Evolutionary conservation across 495 filamentous ascomycete genomes (phyloP).

Genomic region (Extremus antarcticus): DNA sequence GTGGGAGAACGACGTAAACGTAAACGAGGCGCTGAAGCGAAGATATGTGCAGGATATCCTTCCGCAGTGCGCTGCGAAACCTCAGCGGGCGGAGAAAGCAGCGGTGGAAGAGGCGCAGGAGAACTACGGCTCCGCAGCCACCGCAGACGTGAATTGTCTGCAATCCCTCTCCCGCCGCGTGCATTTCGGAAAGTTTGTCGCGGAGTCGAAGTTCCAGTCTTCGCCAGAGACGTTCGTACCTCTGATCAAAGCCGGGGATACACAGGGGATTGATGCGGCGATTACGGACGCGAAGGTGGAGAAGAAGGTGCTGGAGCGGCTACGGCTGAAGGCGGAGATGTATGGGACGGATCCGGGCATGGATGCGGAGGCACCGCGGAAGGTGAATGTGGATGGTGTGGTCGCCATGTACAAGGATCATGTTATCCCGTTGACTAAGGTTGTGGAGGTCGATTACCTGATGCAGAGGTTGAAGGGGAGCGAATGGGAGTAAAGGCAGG

Average conservation of each 20-base stretch:
- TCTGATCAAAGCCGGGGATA: conserved; percentile 69
- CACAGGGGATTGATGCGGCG: conserved; percentile 68
- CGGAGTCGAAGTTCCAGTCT: conserved; percentile 90
- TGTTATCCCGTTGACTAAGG: conserved; percentile 94
- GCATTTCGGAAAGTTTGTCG: conserved; percentile 98
- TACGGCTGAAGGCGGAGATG: conserved; percentile 84
- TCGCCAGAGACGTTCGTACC: conserved; percentile 68
- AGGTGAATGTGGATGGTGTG: conserved; percentile 89
- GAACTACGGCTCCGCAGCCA: conserved; percentile 90
- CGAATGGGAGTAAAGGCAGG: conserved; percentile 41
- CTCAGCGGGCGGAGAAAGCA: conserved; percentile 55
- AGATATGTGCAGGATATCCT: conserved; percentile 77
- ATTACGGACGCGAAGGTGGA: conserved; percentile 89
- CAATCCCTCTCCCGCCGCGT: conserved; percentile 87
- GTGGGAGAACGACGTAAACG: conserved; percentile 84
- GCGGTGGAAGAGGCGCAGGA: conserved; percentile 65
- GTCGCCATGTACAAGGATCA: conserved; percentile 87
- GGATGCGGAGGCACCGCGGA: conserved; percentile 43
- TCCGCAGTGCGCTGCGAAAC: conserved; percentile 65
- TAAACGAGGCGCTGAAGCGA: conserved; percentile 76
- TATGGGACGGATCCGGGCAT: conserved; percentile 85
- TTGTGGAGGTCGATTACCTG: conserved; percentile 94
- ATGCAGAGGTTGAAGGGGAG: conserved; percentile 79
- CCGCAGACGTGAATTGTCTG: conserved; percentile 78
- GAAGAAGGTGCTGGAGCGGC: conserved; percentile 76